Base-by-base conservation (phyloP, 495 filamentous ascomycete genomes). In the Penicillium antarcticum region DNA sequence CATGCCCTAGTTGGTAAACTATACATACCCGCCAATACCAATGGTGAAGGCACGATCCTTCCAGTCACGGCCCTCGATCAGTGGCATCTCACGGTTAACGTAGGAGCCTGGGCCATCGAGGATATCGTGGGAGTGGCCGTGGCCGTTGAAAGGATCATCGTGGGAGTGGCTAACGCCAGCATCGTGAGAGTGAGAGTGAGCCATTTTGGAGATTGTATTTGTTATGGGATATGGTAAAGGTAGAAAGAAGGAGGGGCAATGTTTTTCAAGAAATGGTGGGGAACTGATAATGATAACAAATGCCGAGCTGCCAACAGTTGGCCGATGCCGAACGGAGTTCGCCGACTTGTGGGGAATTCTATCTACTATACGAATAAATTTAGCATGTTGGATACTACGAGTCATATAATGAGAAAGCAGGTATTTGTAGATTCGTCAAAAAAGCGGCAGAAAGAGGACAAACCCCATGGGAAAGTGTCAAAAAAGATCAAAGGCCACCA, bases 51-150 rank as follows among this genome's bases (percentile, higher is more conserved):
- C 92, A 24, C 94, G 78, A 56, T 96, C 91, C 35, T 80, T 80
- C 91, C 91, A 98, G 69, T 91, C 78, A 37, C 94, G 79, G 19
- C 89, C 90, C 54, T 95, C 86, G 53, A 91, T 80, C 42, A 98
- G 83, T 29, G 91, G 92, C 86, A 92, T 89, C 76, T 97, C 94
- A n/a, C 92, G 86, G 51, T 84, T 86, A 7, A 91, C 68, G 70
- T 86, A 97, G 48, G 88, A 92, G 36, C 94, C 94, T 2, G 94
- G 94, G 0, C 94, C 92, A 66, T 92, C 88, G 64, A 96, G 87
- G 65, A 97, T 91, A 74, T 97, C 94, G 69, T 97, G 94, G 3
- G 83, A 85, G 77, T 98, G 94, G 58, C 94, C 92, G 68, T 98
- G 94, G 61, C 94, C 90, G 48, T 80, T 82, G 48, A 82, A 77